phyloP scores from a whole-genome alignment of 768 basidiomycete genomes.

The Russula vinacea region DNA sequence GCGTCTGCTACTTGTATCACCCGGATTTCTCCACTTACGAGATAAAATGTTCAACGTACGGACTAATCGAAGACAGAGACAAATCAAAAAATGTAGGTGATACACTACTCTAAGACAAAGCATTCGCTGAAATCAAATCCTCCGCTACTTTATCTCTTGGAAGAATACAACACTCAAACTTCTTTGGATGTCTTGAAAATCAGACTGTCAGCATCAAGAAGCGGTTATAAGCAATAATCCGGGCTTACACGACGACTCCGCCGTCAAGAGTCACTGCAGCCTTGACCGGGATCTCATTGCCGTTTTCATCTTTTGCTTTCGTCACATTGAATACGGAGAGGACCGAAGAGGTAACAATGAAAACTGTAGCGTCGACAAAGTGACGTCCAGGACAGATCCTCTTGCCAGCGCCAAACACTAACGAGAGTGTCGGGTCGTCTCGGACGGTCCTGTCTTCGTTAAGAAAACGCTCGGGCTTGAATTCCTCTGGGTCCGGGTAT shows the following conservation, averaged over 20 bases:
- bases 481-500: conserved; percentile 25
- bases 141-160: conserved; percentile 14
- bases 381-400: conserved; percentile 31
- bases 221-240: background rate
- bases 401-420: conserved; percentile 21
- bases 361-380: conserved; percentile 29
- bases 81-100: too few relatives aligned
- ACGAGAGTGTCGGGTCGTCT: conserved; percentile 11
- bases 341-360: conserved; percentile 19
- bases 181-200: conserved; percentile 5
- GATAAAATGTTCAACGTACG: too few relatives aligned
- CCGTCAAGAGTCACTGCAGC: too few relatives aligned
- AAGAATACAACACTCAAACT: conserved; percentile 19
- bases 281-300: conserved; percentile 16
- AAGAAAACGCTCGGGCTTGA: conserved; percentile 29
- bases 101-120: background rate
- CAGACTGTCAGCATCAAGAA: background rate
- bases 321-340: conserved; percentile 21
- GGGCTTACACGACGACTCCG: background rate
- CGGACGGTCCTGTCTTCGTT: conserved; percentile 13
- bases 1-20: too few relatives aligned
- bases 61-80: too few relatives aligned
- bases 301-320: conserved; percentile 23
- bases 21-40: too few relatives aligned
- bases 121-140: conserved; percentile 7